Conservation (phyloP, 768 basidiomycete species). For the Phlebiopsis flavidoalba region DNA sequence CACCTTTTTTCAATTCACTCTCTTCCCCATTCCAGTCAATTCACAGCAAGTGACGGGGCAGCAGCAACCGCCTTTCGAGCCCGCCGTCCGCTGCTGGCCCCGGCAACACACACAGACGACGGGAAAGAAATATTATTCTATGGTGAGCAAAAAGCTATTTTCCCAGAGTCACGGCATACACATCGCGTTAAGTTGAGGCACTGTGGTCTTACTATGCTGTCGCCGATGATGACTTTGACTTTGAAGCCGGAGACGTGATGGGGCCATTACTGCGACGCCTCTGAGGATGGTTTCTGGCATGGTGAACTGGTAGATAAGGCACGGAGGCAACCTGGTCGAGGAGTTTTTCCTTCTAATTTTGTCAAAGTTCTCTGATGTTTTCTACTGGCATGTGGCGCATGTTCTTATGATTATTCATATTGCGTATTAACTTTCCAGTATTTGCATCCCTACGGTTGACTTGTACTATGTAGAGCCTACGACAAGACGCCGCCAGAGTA, state of each 20-base stretch:
- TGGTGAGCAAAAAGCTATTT: constrained; percentile 42
- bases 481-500: too few species aligned
- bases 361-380: constrained; percentile 54
- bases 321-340: constrained; percentile 61
- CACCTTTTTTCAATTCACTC: too few species aligned
- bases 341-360: constrained; percentile 87
- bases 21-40: too few species aligned
- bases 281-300: constrained; percentile 97
- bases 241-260: constrained; percentile 92
- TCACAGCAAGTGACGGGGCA: too few species aligned
- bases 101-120: too few species aligned
- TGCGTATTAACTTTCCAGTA: too few species aligned
- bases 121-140: constrained; percentile 84
- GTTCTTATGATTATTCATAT: too few species aligned
- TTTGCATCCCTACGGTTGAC: too few species aligned
- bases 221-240: constrained; percentile 92
- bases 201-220: constrained; percentile 82
- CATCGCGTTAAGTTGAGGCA: constrained; percentile 61
- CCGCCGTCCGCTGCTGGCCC: too few species aligned
- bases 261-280: constrained; percentile 89
- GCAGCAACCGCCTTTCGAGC: too few species aligned
- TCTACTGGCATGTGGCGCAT: too few species aligned
- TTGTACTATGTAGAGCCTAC: too few species aligned
- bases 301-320: constrained; percentile 79
- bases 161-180: constrained; percentile 7